Conservation (phyloP, 108 stramenopile species). For the Nitzschia sp. region DNA sequence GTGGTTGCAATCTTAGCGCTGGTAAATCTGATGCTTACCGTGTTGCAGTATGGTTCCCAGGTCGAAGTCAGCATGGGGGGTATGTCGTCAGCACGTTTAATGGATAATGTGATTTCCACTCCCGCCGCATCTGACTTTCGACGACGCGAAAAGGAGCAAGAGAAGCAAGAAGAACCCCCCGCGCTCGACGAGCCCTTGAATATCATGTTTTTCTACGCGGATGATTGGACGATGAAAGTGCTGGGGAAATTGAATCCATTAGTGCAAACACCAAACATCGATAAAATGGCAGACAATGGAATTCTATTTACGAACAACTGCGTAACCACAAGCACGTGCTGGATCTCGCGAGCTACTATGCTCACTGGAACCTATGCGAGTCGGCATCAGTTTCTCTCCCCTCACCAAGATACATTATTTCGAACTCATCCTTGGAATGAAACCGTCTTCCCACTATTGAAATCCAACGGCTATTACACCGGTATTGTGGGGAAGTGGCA, state of each 20-base stretch:
- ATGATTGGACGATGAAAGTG: constrained; percentile 56
- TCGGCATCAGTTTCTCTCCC: constrained; percentile 42
- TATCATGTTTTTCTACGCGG: constrained; percentile 58
- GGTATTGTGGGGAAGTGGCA: constrained; percentile 82
- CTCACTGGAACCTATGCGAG: constrained; percentile 67
- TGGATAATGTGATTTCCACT: background rate
- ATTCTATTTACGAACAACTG: constrained; percentile 77
- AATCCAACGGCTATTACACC: constrained; percentile 63
- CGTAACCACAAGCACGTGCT: constrained; percentile 83
- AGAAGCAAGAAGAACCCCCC: constrained; percentile 12
- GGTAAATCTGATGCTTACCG: background rate
- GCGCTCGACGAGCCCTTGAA: constrained; percentile 40
- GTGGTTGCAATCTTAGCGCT: background rate
- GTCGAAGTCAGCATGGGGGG: background rate
- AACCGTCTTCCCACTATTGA: constrained; percentile 64
- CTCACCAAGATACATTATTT: constrained; percentile 17
- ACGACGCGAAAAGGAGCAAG: constrained; percentile 11
- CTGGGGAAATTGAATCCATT: constrained; percentile 36
- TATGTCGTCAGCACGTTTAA: background rate
- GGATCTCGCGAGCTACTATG: constrained; percentile 75
- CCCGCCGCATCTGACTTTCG: too few relatives aligned
- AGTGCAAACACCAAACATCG: constrained; percentile 61
- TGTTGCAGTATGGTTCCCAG: background rate
- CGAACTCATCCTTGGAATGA: constrained; percentile 52
- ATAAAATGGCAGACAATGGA: constrained; percentile 65